Evolutionary conservation across 345 rosid species (phyloP).

Genomic region (Hibiscus mutabilis): DNA sequence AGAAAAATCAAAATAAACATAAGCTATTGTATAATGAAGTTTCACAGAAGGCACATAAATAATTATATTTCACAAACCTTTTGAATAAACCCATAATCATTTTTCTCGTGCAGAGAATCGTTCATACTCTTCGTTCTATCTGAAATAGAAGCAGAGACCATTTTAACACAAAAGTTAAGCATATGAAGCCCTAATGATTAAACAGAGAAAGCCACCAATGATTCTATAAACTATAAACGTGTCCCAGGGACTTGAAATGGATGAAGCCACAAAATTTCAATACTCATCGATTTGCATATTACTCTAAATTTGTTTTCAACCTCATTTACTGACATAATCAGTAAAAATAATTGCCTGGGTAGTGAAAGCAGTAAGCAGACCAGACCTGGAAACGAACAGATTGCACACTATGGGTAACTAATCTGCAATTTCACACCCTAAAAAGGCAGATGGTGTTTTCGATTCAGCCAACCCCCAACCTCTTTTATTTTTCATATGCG

Average conservation of each 20-base stretch:
- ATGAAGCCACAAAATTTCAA: not conserved
- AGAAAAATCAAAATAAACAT: not conserved
- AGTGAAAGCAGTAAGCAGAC: not conserved
- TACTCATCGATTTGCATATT: not conserved
- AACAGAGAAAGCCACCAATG: not conserved
- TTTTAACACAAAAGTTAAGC: not conserved
- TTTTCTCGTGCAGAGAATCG: slow-evolving; percentile 48
- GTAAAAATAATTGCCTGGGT: not conserved
- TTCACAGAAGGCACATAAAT: not conserved
- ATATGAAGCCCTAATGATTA: not conserved
- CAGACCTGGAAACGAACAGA: not conserved
- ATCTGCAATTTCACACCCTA: not conserved
- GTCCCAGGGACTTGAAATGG: not conserved
- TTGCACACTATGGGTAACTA: not conserved
- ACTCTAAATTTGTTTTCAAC: not conserved
- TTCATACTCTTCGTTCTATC: slow-evolving; percentile 49
- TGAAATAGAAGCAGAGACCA: slow-evolving; percentile 21
- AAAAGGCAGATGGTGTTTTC: not conserved
- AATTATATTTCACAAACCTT: slow-evolving; percentile 39
- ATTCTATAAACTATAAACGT: not conserved
- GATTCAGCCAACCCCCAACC: too few relatives aligned
- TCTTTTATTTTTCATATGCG: not conserved
- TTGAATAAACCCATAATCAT: slow-evolving; percentile 49
- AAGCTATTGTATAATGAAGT: not conserved
- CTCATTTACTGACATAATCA: not conserved